These are phyloP conservation scores for Fusarium anguioides DNA, from an alignment of 2,329 filamentous ascomycete species.

Conservation along the genomic window DNA sequence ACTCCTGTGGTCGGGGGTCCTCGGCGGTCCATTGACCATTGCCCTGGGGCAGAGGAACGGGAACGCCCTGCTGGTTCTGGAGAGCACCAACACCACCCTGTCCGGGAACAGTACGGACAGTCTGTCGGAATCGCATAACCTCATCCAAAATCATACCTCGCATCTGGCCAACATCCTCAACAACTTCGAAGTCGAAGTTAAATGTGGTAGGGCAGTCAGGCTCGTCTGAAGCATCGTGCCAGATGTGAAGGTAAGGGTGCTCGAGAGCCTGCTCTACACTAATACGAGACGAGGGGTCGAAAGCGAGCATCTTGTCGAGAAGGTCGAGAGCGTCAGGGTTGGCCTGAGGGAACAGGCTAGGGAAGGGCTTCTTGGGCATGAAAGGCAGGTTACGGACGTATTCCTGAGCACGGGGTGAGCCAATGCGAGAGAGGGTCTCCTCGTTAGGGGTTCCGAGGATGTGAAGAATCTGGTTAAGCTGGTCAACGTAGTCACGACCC, in stretches of 20 bases:
- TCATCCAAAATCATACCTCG: constrained; percentile 97
- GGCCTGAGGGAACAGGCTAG: constrained; percentile 87
- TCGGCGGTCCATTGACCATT: constrained; percentile 67
- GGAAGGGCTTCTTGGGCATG: constrained; percentile 95
- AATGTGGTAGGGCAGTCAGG: constrained; percentile 93
- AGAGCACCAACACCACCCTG: constrained; percentile 47
- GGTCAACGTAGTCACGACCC: constrained; percentile 98
- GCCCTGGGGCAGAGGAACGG: constrained; percentile 65
- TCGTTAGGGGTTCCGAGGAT: constrained; percentile 97
- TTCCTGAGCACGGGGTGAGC: constrained; percentile 94
- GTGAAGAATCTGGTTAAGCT: constrained; percentile 98
- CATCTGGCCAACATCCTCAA: constrained; percentile 95
- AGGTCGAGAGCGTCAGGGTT: constrained; percentile 97
- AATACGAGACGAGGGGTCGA: constrained; percentile 93
- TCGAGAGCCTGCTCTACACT: constrained; percentile 95
- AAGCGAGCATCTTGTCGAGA: constrained; percentile 96
- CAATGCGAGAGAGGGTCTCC: constrained; percentile 92
- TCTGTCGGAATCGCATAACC: constrained; percentile 83
- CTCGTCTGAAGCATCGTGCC: constrained; percentile 98
- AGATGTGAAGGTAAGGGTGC: constrained; percentile 96
- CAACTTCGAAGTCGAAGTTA: constrained; percentile 98
- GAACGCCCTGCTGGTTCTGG: constrained; percentile 53
- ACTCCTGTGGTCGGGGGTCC: constrained; percentile 71
- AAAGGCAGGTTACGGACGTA: constrained; percentile 96
- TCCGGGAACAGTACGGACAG: constrained; percentile 64